Evolutionary conservation across 2,329 filamentous ascomycete species (phyloP).

Genomic region (Diaporthe vaccinii): DNA sequence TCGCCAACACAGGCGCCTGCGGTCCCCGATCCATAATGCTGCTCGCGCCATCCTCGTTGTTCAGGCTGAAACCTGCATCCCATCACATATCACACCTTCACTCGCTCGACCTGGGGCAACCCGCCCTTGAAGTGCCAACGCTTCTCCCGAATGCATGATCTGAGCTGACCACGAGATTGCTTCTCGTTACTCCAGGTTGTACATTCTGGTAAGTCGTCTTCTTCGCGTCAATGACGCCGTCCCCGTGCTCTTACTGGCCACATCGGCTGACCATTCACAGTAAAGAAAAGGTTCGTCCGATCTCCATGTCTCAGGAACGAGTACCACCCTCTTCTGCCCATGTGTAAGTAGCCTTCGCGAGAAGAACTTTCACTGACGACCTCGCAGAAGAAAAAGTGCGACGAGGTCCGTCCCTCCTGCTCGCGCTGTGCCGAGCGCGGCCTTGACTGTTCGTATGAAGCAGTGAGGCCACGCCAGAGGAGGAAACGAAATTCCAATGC

Average conservation of each 20-base stretch:
- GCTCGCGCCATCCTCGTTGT: neutral
- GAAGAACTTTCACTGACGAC: slow-evolving; percentile 22
- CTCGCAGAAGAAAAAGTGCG: slow-evolving; percentile 69
- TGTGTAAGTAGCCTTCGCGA: neutral
- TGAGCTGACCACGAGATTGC: slow-evolving; percentile 45
- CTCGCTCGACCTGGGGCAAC: neutral
- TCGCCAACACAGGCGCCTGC: neutral
- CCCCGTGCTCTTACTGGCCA: slow-evolving; percentile 30
- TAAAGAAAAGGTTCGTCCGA: slow-evolving; percentile 65
- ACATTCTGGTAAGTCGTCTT: slow-evolving; percentile 62
- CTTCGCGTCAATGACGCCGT: slow-evolving; percentile 16
- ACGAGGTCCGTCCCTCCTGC: slow-evolving; percentile 65
- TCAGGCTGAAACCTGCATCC: neutral
- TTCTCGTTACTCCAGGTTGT: slow-evolving; percentile 56
- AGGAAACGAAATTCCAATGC: slow-evolving; percentile 53
- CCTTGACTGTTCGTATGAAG: slow-evolving; percentile 64
- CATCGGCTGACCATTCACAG: slow-evolving; percentile 51
- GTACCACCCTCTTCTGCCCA: neutral
- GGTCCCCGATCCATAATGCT: neutral
- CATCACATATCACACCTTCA: slow-evolving; percentile 15
- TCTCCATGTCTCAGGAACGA: neutral
- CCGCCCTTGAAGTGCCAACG: neutral
- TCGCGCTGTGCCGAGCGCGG: slow-evolving; percentile 64
- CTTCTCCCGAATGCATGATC: slow-evolving; percentile 39
- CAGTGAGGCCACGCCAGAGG: slow-evolving; percentile 58